These are phyloP conservation scores for Stachybotrys echinatus DNA, from an alignment of 2,329 filamentous ascomycete species.

Conservation along the genomic window DNA sequence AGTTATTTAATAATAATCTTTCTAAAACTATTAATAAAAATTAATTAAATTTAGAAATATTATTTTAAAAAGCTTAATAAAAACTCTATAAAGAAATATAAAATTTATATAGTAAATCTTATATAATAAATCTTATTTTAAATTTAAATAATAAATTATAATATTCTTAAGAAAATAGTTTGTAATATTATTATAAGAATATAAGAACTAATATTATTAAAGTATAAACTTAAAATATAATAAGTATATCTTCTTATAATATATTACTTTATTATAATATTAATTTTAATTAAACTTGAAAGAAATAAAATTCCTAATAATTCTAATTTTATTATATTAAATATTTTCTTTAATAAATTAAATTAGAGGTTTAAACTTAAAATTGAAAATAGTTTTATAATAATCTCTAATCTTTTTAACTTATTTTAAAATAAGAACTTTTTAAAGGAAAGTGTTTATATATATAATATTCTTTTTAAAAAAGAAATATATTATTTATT, in stretches of 20 bases:
- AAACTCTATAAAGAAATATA: not conserved
- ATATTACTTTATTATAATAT: not conserved
- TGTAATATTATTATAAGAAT: not conserved
- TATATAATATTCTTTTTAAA: too few species aligned
- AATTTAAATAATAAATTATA: not conserved
- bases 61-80: not conserved
- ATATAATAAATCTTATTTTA: not conserved
- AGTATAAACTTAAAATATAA: not conserved
- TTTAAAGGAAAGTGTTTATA: too few species aligned
- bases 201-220: not conserved
- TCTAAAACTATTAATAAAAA: not conserved
- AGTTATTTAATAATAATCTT: not conserved
- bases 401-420: not conserved
- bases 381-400: not conserved
- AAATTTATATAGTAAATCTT: too few species aligned
- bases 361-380: not conserved
- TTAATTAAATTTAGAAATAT: conserved; percentile 1
- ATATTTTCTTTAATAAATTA: not conserved
- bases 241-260: not conserved
- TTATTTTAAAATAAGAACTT: not conserved
- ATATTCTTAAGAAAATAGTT: not conserved
- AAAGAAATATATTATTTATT: too few species aligned
- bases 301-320: not conserved
- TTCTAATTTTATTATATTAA: not conserved
- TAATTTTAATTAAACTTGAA: not conserved